Conservation (phyloP, 208 protist genomes). For the Vickermania spadyakhi region DNA sequence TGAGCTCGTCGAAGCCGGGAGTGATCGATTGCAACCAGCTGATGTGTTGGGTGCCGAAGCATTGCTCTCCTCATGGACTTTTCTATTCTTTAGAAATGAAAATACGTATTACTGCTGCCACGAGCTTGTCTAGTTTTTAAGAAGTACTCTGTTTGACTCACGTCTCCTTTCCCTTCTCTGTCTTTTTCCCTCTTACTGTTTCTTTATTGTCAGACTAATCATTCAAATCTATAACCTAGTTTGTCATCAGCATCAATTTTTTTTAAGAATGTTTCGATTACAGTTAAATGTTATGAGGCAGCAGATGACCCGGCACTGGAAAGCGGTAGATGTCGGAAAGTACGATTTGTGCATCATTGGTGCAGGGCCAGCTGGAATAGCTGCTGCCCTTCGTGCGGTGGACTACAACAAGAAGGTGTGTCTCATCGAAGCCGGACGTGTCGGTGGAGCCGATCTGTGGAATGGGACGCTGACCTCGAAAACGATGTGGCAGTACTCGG, state of each 20-base stretch:
- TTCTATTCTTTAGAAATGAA: constrained; percentile 24
- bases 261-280: neutral
- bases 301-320: neutral
- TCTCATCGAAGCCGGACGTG: constrained; percentile 43
- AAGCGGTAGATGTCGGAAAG: constrained; percentile 10
- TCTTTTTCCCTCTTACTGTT: no score
- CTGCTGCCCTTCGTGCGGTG: constrained; percentile 54
- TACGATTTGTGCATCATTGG: constrained; percentile 82
- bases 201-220: no score
- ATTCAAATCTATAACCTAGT: no score
- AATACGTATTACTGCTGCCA: no score
- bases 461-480: constrained; percentile 75
- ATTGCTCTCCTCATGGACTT: constrained; percentile 14
- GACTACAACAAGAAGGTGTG: constrained; percentile 70
- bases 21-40: constrained; percentile 31
- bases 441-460: constrained; percentile 73
- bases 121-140: no score
- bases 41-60: constrained; percentile 49
- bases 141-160: no score
- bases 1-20: constrained; percentile 45
- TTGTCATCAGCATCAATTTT: no score
- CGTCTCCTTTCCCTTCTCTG: no score
- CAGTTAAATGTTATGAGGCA: neutral
- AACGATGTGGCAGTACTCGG: constrained; percentile 73
- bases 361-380: constrained; percentile 61